These are phyloP conservation scores for Dryadomyces sulphureus DNA, from an alignment of 2,329 filamentous ascomycete species.

Conservation along the genomic window DNA sequence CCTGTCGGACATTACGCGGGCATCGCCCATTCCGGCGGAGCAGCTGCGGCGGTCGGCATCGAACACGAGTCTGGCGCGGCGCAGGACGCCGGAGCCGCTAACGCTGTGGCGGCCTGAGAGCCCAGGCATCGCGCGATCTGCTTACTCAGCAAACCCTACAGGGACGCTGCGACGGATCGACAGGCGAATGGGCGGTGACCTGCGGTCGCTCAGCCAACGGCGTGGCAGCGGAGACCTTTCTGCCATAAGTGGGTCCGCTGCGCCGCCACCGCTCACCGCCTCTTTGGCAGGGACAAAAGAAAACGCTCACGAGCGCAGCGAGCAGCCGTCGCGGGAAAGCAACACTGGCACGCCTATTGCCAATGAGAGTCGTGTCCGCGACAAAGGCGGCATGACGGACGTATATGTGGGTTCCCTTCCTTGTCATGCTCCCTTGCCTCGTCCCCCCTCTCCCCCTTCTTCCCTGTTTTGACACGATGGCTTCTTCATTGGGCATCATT, in stretches of 20 bases:
- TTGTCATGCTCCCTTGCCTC: neutral
- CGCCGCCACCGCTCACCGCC: conserved; percentile 10
- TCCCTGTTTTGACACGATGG: neutral
- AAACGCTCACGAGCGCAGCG: conserved; percentile 6
- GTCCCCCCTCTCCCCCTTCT: conserved; percentile 2
- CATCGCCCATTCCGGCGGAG: conserved; percentile 3
- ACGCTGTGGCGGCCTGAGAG: conserved; percentile 50
- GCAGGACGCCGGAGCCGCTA: conserved; percentile 37
- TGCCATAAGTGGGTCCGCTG: neutral
- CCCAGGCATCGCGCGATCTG: conserved; percentile 34
- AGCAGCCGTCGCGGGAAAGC: neutral
- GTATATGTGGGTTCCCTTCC: conserved; percentile 59
- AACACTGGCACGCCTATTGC: conserved; percentile 41
- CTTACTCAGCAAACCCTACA: conserved; percentile 43
- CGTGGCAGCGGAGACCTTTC: conserved; percentile 14
- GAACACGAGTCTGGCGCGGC: conserved; percentile 37
- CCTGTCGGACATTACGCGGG: conserved; percentile 8
- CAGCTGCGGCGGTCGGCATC: conserved; percentile 26
- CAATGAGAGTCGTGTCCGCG: conserved; percentile 74
- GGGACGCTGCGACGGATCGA: conserved; percentile 59
- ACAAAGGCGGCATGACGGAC: conserved; percentile 70
- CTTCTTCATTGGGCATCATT: neutral
- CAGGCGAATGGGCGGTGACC: conserved; percentile 58
- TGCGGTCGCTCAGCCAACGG: conserved; percentile 51
- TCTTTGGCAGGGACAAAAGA: conserved; percentile 9